Evolutionary conservation across 2,329 filamentous ascomycete species (phyloP), one percentile per base, ranked within the genome.

Genomic region (Hypoxylon sp.): DNA sequence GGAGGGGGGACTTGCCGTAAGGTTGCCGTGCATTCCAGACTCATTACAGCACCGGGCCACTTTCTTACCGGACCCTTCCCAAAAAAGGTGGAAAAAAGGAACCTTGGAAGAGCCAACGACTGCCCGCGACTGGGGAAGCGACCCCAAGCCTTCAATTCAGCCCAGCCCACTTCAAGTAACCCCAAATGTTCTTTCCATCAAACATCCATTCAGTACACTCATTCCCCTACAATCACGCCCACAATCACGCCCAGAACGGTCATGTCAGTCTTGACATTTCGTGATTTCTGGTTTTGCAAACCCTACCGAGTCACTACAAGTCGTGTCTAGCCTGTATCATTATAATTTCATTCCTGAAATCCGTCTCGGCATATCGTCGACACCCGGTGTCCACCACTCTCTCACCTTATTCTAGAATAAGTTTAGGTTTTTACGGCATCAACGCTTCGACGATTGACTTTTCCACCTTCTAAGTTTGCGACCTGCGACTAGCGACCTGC

Each of bases 141-240:
- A n/a, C 63, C 59, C 67, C 60, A 67, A 53, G 36, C 17, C 34
- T 64, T 56, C 60, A 67, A 67, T 69, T 67, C 67, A 67, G 63
- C 63, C 63, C 60, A 67, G 60, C 67, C 60, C 67, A 58, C 59
- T 36, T 57, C 41, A 63, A 58, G n/a, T 61, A 46, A 60, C 19
- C 60, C 65, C 55, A 14, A 63, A 56, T 55, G 28, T 56, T 67
- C 41, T 58, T 63, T 52, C 60, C 67, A 63, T 61, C 57, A 56
- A 64, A 69, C 51, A 41, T 50, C 25, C 46, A 48, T 61, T 59
- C 28, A 49, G 17, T 19, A n/a, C 34, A n/a, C n/a, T n/a, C n/a
- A n/a, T n/a, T n/a, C n/a, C n/a, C 32, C 51, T 62, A 58, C 57
- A n/a, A 61, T 46, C 49, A 60, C 60, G 57, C 32, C 51, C 59